phyloP scores from a whole-genome alignment of 352 stramenopile species.

The Phytophthora meadii region DNA sequence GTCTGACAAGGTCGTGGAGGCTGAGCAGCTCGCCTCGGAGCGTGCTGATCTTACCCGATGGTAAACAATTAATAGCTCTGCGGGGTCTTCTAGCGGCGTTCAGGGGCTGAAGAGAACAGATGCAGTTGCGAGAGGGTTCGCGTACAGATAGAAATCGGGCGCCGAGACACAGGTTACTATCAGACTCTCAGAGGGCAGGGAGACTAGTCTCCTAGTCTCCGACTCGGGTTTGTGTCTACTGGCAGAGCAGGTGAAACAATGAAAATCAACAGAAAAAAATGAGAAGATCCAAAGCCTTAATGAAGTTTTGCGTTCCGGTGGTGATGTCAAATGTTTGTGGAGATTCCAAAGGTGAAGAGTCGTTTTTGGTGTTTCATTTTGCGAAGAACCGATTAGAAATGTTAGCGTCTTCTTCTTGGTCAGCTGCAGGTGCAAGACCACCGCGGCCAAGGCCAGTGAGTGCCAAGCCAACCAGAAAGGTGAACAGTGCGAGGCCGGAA shows the following conservation, averaged over 20 bases:
- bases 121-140: background rate
- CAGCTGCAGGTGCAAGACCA: slow-evolving; percentile 15
- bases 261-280: slow-evolving; percentile 37
- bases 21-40: slow-evolving; percentile 72
- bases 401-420: slow-evolving; percentile 28
- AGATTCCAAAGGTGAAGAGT: slow-evolving; percentile 27
- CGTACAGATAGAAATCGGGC: slow-evolving; percentile 15
- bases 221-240: background rate
- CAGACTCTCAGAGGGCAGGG: background rate
- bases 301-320: slow-evolving; percentile 1
- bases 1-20: slow-evolving; percentile 55
- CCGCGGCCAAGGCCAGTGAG: slow-evolving; percentile 53
- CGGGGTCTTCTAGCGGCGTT: slow-evolving; percentile 1
- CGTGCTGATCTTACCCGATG: slow-evolving; percentile 83
- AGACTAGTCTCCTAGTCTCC: too few relatives aligned
- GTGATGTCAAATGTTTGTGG: slow-evolving; percentile 1
- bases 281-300: slow-evolving; percentile 27
- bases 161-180: slow-evolving; percentile 12
- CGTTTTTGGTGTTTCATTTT: slow-evolving; percentile 12
- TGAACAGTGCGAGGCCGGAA: slow-evolving; percentile 21
- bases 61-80: slow-evolving; percentile 46
- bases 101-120: slow-evolving; percentile 2
- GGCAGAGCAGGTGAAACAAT: slow-evolving; percentile 14
- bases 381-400: slow-evolving; percentile 2
- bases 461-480: slow-evolving; percentile 44